phyloP scores from a whole-genome alignment of 306 rosid species.

The Benincasa hispida region DNA sequence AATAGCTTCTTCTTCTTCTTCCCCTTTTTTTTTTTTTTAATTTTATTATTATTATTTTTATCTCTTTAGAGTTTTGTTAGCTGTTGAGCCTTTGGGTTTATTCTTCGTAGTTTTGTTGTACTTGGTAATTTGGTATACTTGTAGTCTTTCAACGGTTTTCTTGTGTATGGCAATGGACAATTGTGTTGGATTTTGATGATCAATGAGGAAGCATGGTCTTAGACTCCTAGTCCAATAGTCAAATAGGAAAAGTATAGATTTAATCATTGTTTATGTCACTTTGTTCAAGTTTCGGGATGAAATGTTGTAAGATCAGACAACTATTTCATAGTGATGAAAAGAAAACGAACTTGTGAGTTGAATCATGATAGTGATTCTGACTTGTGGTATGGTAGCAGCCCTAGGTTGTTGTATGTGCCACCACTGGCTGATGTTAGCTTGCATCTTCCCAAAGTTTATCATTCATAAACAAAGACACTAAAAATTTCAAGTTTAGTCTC shows the following conservation, averaged over 20 bases:
- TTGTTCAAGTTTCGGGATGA: too few species aligned
- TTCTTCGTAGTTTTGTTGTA: not conserved
- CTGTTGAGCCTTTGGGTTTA: not conserved
- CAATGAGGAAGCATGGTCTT: not conserved
- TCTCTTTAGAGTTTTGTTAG: not conserved
- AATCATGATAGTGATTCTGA: not conserved
- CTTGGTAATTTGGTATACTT: not conserved
- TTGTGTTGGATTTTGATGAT: not conserved
- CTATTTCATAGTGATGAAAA: not conserved
- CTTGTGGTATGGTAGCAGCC: not conserved
- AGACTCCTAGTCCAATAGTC: not conserved
- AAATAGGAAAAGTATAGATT: not conserved
- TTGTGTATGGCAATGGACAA: not conserved
- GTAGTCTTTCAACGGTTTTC: not conserved
- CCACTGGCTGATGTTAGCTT: not conserved
- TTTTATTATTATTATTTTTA: too few species aligned
- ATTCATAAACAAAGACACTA: not conserved
- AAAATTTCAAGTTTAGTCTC: too few species aligned
- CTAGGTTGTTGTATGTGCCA: not conserved
- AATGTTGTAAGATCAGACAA: not conserved
- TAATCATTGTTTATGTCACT: not conserved
- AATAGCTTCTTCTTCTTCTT: too few species aligned
- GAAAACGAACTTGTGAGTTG: not conserved
- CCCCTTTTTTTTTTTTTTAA: too few species aligned
- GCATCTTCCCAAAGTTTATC: not conserved